phyloP scores from a whole-genome alignment of 495 filamentous ascomycete species.

The Neurospora hispaniola region DNA sequence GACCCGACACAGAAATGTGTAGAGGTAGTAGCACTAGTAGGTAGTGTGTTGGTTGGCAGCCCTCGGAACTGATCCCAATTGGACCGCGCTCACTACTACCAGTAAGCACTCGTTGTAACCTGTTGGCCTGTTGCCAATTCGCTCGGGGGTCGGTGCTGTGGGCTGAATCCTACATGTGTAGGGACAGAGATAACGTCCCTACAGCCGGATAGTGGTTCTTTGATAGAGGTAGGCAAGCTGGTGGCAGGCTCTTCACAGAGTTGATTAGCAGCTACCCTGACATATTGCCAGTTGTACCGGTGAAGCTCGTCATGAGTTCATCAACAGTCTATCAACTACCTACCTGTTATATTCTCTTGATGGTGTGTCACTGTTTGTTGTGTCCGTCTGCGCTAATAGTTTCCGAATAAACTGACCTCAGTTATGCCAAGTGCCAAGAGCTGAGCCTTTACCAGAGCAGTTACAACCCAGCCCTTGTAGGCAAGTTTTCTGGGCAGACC shows the following conservation, averaged over 20 bases:
- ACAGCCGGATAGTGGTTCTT: not conserved
- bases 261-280: not conserved
- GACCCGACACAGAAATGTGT: not conserved
- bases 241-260: not conserved
- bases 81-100: not conserved
- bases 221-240: not conserved
- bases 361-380: not conserved
- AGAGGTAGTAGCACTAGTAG: not conserved
- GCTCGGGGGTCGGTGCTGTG: not conserved
- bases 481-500: too few species aligned
- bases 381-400: not conserved
- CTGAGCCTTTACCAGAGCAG: too few species aligned
- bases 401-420: not conserved
- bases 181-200: not conserved
- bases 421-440: too few species aligned
- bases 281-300: not conserved
- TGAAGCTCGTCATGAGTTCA: not conserved
- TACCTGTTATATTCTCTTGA: not conserved
- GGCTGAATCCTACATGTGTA: not conserved
- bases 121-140: not conserved
- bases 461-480: too few species aligned
- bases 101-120: not conserved
- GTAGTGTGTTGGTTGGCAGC: not conserved
- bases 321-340: not conserved
- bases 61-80: not conserved